phyloP scores from a whole-genome alignment of 768 basidiomycete species.

The Tulasnella sp. region DNA sequence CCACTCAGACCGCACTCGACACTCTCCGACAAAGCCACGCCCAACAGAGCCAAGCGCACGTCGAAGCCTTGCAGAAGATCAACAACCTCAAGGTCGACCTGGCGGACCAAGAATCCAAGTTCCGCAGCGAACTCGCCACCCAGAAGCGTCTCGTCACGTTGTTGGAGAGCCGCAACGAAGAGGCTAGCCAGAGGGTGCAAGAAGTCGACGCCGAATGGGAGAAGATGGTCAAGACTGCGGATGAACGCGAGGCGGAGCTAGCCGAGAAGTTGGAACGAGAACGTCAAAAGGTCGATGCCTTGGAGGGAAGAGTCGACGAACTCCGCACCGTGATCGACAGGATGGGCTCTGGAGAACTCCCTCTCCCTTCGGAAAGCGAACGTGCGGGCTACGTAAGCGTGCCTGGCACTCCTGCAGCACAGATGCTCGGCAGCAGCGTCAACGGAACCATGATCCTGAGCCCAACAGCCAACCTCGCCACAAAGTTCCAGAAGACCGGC shows the following conservation, averaged over 20 bases:
- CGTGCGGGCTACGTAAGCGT: slow-evolving; percentile 35
- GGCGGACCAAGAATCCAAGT: slow-evolving; percentile 81
- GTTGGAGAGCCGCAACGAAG: slow-evolving; percentile 84
- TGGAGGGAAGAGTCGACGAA: slow-evolving; percentile 67
- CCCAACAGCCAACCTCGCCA: slow-evolving; percentile 84
- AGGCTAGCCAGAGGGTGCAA: slow-evolving; percentile 77
- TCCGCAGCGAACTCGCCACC: slow-evolving; percentile 69
- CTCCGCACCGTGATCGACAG: slow-evolving; percentile 67
- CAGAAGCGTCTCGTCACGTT: slow-evolving; percentile 71
- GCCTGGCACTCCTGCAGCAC: slow-evolving; percentile 51
- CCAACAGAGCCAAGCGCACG: slow-evolving; percentile 68
- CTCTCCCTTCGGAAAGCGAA: slow-evolving; percentile 33
- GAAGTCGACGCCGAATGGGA: slow-evolving; percentile 81
- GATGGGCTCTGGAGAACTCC: slow-evolving; percentile 70
- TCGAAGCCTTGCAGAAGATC: slow-evolving; percentile 68
- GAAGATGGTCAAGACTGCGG: slow-evolving; percentile 63
- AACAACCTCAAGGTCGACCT: slow-evolving; percentile 72
- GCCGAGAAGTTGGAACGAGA: slow-evolving; percentile 72
- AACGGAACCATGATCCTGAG: slow-evolving; percentile 58
- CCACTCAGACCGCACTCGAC: slow-evolving; percentile 65
- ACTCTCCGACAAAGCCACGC: slow-evolving; percentile 69
- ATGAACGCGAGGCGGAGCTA: slow-evolving; percentile 61
- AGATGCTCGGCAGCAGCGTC: slow-evolving; percentile 38
- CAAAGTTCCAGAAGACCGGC: slow-evolving; percentile 71
- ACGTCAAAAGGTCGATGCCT: slow-evolving; percentile 59